Percentiles rank a stretch among this genome's conserved stretches.
phyloP scores from a whole-genome alignment of 176 grass and related monocot species.

The Pontederia crassipes region DNA sequence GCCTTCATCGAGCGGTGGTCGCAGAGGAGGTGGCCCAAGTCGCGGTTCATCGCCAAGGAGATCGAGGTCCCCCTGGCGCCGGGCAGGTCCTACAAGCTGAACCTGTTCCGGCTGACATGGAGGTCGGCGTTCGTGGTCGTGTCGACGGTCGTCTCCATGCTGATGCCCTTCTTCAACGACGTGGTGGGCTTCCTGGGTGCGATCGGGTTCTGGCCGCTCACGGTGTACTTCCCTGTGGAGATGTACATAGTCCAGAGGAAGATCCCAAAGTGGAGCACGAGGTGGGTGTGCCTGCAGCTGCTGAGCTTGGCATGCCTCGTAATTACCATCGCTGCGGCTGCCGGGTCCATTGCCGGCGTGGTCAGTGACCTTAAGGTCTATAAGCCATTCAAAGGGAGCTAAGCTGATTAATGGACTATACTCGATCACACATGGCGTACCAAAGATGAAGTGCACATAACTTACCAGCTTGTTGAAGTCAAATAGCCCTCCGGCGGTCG shows the following conservation, averaged over 20 bases:
- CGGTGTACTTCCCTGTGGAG: conserved; percentile 18
- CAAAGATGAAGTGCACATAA: no score
- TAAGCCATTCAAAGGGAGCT: not conserved
- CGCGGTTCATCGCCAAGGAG: conserved; percentile 33
- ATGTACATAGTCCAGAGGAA: conserved; percentile 17
- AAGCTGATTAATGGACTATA: not conserved
- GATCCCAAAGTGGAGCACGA: conserved; percentile 3
- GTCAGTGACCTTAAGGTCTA: conserved; percentile 8
- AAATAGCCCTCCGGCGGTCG: no score
- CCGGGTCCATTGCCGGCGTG: conserved; percentile 4
- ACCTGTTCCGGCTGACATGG: conserved; percentile 10
- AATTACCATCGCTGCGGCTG: not conserved
- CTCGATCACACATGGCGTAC: not conserved
- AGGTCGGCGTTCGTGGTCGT: conserved; percentile 4
- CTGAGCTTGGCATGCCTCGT: conserved; percentile 2
- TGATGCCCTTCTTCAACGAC: conserved; percentile 16
- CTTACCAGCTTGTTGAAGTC: no score
- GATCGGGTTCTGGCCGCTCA: conserved; percentile 11
- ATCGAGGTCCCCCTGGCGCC: conserved; percentile 24
- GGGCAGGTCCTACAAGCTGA: not conserved
- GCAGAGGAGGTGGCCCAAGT: conserved; percentile 48
- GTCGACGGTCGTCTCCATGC: conserved; percentile 5
- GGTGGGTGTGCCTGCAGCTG: conserved; percentile 9
- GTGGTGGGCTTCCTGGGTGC: conserved; percentile 11
- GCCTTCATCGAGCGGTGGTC: conserved; percentile 92